phyloP scores from a whole-genome alignment of 495 filamentous ascomycete species.

The Endocarpon pusillum region DNA sequence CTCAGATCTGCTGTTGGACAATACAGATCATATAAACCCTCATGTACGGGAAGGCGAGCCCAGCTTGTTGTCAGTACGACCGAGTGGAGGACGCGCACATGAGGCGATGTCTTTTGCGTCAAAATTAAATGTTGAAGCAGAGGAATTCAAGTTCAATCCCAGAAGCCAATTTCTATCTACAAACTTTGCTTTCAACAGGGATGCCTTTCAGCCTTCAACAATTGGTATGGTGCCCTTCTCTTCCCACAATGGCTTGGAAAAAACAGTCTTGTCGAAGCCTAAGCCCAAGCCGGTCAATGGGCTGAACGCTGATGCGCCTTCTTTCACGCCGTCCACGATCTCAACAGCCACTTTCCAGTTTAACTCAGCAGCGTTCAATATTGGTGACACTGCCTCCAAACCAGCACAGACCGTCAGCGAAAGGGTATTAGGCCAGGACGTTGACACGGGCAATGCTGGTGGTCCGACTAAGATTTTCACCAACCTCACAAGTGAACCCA shows the following conservation, averaged over 20 bases:
- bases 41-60: neutral
- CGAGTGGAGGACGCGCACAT: conserved; percentile 27
- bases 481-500: too few relatives aligned
- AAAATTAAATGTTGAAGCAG: conserved; percentile 70
- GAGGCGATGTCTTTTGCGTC: conserved; percentile 51
- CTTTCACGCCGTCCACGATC: conserved; percentile 46
- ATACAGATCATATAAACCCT: neutral
- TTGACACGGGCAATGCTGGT: too few relatives aligned
- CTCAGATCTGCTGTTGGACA: neutral
- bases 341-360: conserved; percentile 42
- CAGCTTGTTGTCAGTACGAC: too few relatives aligned
- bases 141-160: conserved; percentile 74
- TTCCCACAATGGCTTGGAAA: conserved; percentile 9
- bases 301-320: conserved; percentile 52
- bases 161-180: conserved; percentile 41
- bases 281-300: conserved; percentile 10
- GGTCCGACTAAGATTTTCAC: too few relatives aligned
- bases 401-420: conserved; percentile 29
- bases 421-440: too few relatives aligned
- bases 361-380: conserved; percentile 57
- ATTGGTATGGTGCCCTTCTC: conserved; percentile 17
- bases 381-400: conserved; percentile 66
- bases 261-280: conserved; percentile 22
- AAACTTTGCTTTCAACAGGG: conserved; percentile 36
- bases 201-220: conserved; percentile 34